Percentiles rank a stretch among this genome's conserved stretches.
These are phyloP conservation scores for Halophytophthora polymorphica DNA, from an alignment of 352 stramenopile genomes.

Conservation along the genomic window DNA sequence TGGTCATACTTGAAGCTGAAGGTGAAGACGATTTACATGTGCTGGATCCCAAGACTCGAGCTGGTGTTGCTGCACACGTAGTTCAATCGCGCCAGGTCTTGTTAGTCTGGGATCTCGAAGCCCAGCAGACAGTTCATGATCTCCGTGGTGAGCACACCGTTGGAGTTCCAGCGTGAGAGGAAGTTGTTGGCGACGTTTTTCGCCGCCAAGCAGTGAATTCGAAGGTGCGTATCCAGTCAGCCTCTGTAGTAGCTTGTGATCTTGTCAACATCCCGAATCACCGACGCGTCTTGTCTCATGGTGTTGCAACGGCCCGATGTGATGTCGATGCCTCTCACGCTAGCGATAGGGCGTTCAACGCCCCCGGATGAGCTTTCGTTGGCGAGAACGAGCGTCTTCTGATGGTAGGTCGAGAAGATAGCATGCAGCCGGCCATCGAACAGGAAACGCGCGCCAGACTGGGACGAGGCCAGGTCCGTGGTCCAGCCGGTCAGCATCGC, in stretches of 20 bases:
- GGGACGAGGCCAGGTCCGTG: conserved; percentile 38
- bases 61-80: conserved; percentile 10
- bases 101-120: conserved; percentile 46
- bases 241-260: conserved; percentile 35
- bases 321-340: conserved; percentile 52
- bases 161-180: conserved; percentile 46
- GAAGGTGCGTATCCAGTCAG: conserved; percentile 50
- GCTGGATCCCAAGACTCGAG: conserved; percentile 19
- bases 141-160: conserved; percentile 21
- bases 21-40: conserved; percentile 52
- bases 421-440: conserved; percentile 50
- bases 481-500: conserved; percentile 44
- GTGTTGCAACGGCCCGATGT: conserved; percentile 63
- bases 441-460: conserved; percentile 23
- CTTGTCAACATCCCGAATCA: conserved; percentile 23
- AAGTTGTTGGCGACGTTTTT: conserved; percentile 62
- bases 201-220: conserved; percentile 40
- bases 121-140: conserved; percentile 32
- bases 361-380: not conserved
- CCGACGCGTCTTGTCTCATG: conserved; percentile 38
- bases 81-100: conserved; percentile 9
- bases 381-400: conserved; percentile 43
- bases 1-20: conserved; percentile 52
- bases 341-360: conserved; percentile 30
- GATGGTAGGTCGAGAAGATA: conserved; percentile 34